Conservation (phyloP, 1,284 basidiomycete genomes). For the Cryptococcus amylolentus region DNA sequence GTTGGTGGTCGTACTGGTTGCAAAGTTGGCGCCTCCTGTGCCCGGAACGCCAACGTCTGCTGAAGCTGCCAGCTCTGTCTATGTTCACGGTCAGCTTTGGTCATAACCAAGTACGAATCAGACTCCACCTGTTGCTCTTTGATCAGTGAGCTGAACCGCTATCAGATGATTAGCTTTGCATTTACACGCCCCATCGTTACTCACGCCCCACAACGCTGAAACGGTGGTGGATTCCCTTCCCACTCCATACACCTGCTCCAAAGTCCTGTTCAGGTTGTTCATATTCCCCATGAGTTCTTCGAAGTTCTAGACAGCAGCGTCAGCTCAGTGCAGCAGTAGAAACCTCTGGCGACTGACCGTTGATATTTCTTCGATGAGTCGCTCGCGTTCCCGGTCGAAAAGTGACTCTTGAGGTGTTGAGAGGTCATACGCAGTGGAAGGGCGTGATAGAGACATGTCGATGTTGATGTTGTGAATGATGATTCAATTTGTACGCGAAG, state of each 20-base stretch:
- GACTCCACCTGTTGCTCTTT: conserved; percentile 39
- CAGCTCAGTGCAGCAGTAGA: neutral
- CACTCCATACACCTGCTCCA: conserved; percentile 87
- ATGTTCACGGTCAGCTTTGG: neutral
- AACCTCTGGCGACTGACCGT: conserved; percentile 27
- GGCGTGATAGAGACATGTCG: conserved; percentile 23
- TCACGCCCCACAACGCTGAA: conserved; percentile 70
- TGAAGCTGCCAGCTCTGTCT: conserved; percentile 26
- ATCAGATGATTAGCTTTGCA: neutral
- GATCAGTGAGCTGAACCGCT: conserved; percentile 43
- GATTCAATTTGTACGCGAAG: no score
- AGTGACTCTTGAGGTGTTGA: conserved; percentile 22
- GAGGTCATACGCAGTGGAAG: conserved; percentile 16
- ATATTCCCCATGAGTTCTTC: conserved; percentile 80
- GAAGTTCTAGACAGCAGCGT: conserved; percentile 63
- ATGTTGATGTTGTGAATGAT: neutral
- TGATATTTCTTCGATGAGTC: conserved; percentile 47
- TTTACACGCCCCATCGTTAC: conserved; percentile 3
- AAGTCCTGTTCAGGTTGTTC: conserved; percentile 84
- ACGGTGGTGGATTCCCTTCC: conserved; percentile 90
- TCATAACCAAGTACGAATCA: neutral
- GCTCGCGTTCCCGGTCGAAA: conserved; percentile 47
- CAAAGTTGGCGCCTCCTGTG: conserved; percentile 41
- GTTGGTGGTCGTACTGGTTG: neutral
- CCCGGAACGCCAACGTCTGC: conserved; percentile 43